Evolutionary conservation across 1,139 yeast genomes (phyloP).

Genomic region (Zygosaccharomyces pseudobailii): DNA sequence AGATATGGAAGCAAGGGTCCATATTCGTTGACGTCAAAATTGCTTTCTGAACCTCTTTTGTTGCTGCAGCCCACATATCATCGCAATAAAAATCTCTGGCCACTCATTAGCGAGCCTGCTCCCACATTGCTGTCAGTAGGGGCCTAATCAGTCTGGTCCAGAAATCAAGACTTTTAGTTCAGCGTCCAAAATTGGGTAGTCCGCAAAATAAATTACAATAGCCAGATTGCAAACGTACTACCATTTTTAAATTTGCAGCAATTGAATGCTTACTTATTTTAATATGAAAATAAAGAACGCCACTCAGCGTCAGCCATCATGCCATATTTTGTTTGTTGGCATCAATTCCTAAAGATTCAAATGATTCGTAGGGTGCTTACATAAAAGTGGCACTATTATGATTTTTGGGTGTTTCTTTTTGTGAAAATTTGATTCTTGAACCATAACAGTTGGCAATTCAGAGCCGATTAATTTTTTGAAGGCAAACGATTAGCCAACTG

Average conservation of each 20-base stretch:
- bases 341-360: constrained; percentile 26
- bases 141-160: no score
- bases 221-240: no score
- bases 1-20: no score
- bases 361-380: constrained; percentile 34
- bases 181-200: no score
- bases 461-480: constrained; percentile 55
- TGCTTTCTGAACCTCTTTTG: no score
- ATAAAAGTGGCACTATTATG: constrained; percentile 20
- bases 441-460: constrained; percentile 62
- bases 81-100: no score
- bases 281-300: constrained; percentile 71
- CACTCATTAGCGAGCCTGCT: no score
- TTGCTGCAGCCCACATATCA: no score
- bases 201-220: no score
- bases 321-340: constrained; percentile 41
- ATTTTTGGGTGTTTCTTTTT: constrained; percentile 12
- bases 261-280: constrained; percentile 45
- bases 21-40: no score
- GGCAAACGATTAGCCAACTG: constrained; percentile 37
- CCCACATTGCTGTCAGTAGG: no score
- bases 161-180: no score
- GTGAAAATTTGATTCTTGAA: constrained; percentile 42
- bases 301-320: constrained; percentile 69
- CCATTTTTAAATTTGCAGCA: constrained; percentile 42